Conservation (phyloP, 2,329 filamentous ascomycete species). For the Colletotrichum agaves region DNA sequence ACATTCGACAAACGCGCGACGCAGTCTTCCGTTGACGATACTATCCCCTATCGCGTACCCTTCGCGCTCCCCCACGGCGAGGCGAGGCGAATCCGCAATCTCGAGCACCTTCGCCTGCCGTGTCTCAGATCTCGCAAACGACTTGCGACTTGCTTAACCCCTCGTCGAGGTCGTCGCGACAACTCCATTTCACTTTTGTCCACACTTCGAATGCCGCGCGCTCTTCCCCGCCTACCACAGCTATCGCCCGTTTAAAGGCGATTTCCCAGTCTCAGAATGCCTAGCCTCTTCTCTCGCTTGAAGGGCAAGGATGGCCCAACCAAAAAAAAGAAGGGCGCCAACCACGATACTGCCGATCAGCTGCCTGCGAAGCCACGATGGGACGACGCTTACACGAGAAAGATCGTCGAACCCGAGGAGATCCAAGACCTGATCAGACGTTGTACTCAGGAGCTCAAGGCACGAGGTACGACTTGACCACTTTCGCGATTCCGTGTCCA, state of each 20-base stretch:
- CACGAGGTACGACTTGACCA: conserved; percentile 75
- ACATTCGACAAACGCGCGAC: conserved; percentile 31
- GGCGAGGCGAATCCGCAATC: conserved; percentile 13
- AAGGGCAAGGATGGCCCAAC: conserved; percentile 78
- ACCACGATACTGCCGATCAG: conserved; percentile 61
- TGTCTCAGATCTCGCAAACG: conserved; percentile 23
- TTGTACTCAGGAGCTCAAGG: conserved; percentile 92
- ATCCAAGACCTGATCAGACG: conserved; percentile 86
- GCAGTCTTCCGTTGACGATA: conserved; percentile 23
- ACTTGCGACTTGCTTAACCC: background rate
- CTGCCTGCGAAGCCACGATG: conserved; percentile 78
- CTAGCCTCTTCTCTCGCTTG: conserved; percentile 71
- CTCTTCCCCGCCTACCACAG: conserved; percentile 11
- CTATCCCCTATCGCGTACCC: conserved; percentile 14
- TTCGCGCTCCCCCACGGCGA: conserved; percentile 16
- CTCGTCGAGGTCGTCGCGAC: conserved; percentile 21
- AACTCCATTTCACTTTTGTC: conserved; percentile 6
- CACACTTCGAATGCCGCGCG: conserved; percentile 29
- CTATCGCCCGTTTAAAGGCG: conserved; percentile 22
- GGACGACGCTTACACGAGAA: conserved; percentile 89
- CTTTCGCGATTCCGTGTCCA: conserved; percentile 24
- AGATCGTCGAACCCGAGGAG: conserved; percentile 86
- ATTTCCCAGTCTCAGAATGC: conserved; percentile 55
- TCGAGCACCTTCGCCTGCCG: background rate
- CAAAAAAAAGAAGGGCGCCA: conserved; percentile 74